phyloP scores from a whole-genome alignment of 2,329 filamentous ascomycete species.

The Botryosphaeria dothidea region DNA sequence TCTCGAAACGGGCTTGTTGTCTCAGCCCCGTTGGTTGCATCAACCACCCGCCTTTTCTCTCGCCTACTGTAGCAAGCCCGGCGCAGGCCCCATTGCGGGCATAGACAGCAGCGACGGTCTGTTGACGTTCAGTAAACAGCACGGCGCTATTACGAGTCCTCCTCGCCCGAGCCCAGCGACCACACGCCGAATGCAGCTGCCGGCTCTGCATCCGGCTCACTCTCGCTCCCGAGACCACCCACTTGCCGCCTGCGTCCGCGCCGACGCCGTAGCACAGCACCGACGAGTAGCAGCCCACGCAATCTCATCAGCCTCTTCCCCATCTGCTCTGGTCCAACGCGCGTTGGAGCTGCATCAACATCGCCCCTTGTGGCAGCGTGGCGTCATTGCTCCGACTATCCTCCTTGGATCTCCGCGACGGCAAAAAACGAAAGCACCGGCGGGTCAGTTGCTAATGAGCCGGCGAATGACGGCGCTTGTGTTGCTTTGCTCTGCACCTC shows the following conservation, averaged over 20 bases:
- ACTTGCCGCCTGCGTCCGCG: background rate
- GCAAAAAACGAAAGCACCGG: background rate
- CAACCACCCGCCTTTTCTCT: background rate
- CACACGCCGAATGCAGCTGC: background rate
- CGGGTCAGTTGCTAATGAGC: background rate
- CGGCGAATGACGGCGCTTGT: background rate
- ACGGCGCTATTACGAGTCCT: background rate
- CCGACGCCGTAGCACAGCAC: background rate
- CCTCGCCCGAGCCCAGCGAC: background rate
- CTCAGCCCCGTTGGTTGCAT: constrained; percentile 1
- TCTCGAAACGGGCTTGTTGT: constrained; percentile 6
- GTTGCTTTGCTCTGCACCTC: background rate
- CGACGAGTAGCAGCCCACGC: constrained; percentile 1
- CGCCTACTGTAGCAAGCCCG: background rate
- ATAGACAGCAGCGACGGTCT: background rate
- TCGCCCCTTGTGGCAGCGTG: constrained; percentile 7
- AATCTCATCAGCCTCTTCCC: constrained; percentile 4
- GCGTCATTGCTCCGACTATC: background rate
- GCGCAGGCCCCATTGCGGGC: background rate
- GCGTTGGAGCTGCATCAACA: background rate
- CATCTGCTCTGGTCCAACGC: background rate
- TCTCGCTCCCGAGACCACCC: constrained; percentile 2
- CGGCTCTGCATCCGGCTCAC: background rate
- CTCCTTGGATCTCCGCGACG: background rate
- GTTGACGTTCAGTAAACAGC: background rate